These are phyloP conservation scores for Xanthoconium separans DNA, from an alignment of 1,284 basidiomycete genomes.

Conservation along the genomic window DNA sequence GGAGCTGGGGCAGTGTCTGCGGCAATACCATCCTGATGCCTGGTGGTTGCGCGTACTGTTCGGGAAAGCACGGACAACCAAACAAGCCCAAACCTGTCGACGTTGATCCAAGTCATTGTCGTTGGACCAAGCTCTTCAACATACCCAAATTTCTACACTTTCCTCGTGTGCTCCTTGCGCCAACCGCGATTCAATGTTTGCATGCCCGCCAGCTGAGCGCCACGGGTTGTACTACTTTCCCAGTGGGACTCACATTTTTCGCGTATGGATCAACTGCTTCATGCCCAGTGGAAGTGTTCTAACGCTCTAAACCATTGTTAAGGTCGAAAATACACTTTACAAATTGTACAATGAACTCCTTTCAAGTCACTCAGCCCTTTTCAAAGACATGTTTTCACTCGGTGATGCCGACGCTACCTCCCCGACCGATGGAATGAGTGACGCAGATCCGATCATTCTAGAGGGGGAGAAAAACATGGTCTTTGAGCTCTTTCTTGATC, in stretches of 20 bases:
- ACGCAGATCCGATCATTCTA: not conserved
- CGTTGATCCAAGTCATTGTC: too few relatives aligned
- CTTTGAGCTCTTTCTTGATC: not conserved
- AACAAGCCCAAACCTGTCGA: too few relatives aligned
- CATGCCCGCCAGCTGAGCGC: too few relatives aligned
- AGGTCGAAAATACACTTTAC: not conserved
- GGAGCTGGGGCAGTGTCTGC: not conserved
- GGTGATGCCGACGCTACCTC: not conserved
- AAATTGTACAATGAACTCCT: not conserved
- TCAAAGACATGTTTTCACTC: not conserved
- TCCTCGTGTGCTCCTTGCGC: not conserved
- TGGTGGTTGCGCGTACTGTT: too few relatives aligned
- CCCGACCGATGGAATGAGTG: not conserved
- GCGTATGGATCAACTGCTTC: not conserved
- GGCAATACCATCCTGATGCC: not conserved
- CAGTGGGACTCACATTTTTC: not conserved
- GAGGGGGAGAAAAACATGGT: not conserved
- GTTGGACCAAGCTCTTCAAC: too few relatives aligned
- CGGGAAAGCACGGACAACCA: too few relatives aligned
- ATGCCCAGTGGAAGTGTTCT: not conserved
- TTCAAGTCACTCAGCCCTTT: not conserved
- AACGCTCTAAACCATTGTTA: not conserved
- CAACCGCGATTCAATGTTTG: too few relatives aligned
- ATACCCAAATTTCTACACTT: not conserved
- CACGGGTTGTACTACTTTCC: not conserved